A percentile compares a stretch with the other conserved stretches of the same genome.
Conservation (phyloP, 441 rosid genomes). For the Theobroma grandiflorum region DNA sequence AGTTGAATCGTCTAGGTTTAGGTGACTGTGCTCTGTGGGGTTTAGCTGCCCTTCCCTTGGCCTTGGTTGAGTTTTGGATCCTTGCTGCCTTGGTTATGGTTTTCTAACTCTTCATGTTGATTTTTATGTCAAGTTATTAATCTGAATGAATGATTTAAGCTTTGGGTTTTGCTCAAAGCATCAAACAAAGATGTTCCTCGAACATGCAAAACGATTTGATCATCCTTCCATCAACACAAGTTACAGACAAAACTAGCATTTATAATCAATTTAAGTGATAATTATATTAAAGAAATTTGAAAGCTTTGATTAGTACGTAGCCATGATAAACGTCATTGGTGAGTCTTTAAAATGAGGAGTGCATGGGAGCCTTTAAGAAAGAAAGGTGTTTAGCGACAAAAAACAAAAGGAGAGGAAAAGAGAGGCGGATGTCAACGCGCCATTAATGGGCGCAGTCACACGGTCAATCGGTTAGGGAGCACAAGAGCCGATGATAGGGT, state of each 20-base stretch:
- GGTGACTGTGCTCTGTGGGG: conserved; percentile 6
- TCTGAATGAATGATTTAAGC: not conserved
- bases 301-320: too few species aligned
- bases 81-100: too few species aligned
- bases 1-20: conserved; percentile 44
- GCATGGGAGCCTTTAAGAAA: not conserved
- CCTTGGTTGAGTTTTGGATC: too few species aligned
- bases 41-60: not conserved
- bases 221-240: too few species aligned
- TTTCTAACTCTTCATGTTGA: not conserved
- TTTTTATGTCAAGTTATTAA: too few species aligned
- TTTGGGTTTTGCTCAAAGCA: not conserved
- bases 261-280: too few species aligned
- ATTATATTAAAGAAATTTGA: too few species aligned
- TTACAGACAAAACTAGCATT: too few species aligned
- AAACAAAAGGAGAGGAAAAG: not conserved
- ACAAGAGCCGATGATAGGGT: conserved; percentile 26
- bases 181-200: too few species aligned
- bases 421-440: conserved; percentile 21
- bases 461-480: conserved; percentile 34
- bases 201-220: too few species aligned
- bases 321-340: too few species aligned
- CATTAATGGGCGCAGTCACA: conserved; percentile 37
- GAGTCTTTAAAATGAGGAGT: not conserved
- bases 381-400: not conserved